Percentiles rank a stretch among this genome's conserved stretches.
phyloP scores from a whole-genome alignment of 2,329 filamentous ascomycete genomes.

The Coniochaeta sp. region DNA sequence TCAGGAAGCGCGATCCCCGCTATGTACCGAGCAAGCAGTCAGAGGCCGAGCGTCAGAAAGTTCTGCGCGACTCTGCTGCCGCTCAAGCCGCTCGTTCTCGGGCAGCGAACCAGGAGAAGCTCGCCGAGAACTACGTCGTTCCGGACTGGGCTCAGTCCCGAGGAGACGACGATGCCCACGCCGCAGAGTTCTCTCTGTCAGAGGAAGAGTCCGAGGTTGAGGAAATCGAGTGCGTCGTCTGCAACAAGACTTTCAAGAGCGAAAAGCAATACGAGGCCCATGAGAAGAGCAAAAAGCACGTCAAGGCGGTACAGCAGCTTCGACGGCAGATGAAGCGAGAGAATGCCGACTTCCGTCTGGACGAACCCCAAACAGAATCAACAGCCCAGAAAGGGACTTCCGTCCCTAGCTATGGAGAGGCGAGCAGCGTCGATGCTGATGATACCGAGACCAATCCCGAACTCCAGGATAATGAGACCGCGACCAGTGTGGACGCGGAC shows the following conservation, averaged over 20 bases:
- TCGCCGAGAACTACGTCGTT: slow-evolving; percentile 51
- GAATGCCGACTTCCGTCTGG: slow-evolving; percentile 53
- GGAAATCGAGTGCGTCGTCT: slow-evolving; percentile 68
- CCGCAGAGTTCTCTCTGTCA: slow-evolving; percentile 48
- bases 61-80: slow-evolving; percentile 68
- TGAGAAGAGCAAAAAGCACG: slow-evolving; percentile 94
- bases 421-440: neutral
- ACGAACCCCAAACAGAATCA: slow-evolving; percentile 3
- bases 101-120: slow-evolving; percentile 71
- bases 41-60: slow-evolving; percentile 73
- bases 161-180: slow-evolving; percentile 41
- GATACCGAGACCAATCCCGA: neutral
- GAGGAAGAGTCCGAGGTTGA: slow-evolving; percentile 50
- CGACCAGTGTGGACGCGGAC: neutral
- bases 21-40: slow-evolving; percentile 71
- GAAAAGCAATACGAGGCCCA: slow-evolving; percentile 88
- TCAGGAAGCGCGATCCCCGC: slow-evolving; percentile 84
- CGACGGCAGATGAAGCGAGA: slow-evolving; percentile 78
- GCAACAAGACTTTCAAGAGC: slow-evolving; percentile 78
- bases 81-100: slow-evolving; percentile 80
- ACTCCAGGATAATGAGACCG: neutral
- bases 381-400: neutral
- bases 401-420: neutral
- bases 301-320: slow-evolving; percentile 76
- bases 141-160: slow-evolving; percentile 69